Conservation (phyloP, 2,329 filamentous ascomycete species). For the Drechslerella dactyloides region DNA sequence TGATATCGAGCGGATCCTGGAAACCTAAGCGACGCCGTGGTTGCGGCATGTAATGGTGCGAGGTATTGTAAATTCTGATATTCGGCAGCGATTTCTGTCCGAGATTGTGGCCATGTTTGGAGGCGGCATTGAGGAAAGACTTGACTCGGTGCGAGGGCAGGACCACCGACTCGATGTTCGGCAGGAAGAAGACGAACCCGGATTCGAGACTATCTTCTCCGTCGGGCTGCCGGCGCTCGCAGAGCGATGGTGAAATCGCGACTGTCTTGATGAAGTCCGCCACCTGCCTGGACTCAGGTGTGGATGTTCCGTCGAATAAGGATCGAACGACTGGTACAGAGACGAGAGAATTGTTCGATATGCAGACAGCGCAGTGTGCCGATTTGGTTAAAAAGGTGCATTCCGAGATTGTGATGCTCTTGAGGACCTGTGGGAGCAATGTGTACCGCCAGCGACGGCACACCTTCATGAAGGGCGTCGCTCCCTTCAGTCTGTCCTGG, state of each 20-base stretch:
- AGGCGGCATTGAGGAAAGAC: conserved; percentile 24
- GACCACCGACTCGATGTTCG: conserved; percentile 23
- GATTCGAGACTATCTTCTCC: conserved; percentile 33
- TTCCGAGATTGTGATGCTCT: conserved; percentile 31
- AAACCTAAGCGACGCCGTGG: conserved; percentile 9
- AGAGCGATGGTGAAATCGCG: conserved; percentile 12
- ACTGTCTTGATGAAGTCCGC: conserved; percentile 24
- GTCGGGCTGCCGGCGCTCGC: conserved; percentile 12
- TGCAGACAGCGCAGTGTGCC: conserved; percentile 18
- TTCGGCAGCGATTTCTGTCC: conserved; percentile 20
- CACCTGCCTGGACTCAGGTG: conserved; percentile 10
- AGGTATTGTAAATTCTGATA: conserved; percentile 17
- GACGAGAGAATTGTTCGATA: conserved; percentile 10
- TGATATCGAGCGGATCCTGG: conserved; percentile 4
- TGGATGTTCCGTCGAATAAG: conserved; percentile 29
- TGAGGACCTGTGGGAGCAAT: conserved; percentile 23
- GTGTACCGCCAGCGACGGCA: conserved; percentile 28
- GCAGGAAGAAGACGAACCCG: conserved; percentile 33
- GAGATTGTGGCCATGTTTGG: conserved; percentile 22
- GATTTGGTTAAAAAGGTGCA: conserved; percentile 39
- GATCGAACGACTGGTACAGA: conserved; percentile 28
- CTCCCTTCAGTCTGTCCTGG: conserved; percentile 7
- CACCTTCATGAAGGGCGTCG: conserved; percentile 14
- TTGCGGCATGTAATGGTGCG: neutral
- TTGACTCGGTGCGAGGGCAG: conserved; percentile 20